Base-by-base conservation (phyloP, 1,284 basidiomycete species). In the Clitocybe nebularis region DNA sequence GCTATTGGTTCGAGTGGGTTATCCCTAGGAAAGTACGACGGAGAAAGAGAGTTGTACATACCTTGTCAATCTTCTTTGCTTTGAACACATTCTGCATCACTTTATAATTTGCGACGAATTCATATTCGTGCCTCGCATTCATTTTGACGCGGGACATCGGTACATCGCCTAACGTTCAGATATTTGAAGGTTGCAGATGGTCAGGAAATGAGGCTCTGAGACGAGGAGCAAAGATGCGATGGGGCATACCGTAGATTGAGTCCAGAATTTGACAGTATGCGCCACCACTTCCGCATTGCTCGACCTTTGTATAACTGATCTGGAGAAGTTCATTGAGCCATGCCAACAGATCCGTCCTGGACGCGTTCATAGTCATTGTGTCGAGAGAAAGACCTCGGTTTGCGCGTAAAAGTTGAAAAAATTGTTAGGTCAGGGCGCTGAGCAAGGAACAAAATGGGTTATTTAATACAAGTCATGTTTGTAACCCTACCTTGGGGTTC, bases 291-390 rank as follows among this genome's bases (percentile, higher is more conserved):
- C 94, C 94, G 61, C 91, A 96, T 67, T 98, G 93, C 65, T 95
- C 93, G 48, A 96, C 69, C 67, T 97, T 98, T 22, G 88, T 92
- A 68, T 96, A 93, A 67, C 87, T 89, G 62, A 92, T 69, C 57
- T 87, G 82, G 5, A 98, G 78, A 14, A 99, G 82, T 36, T 95
- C 90, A 67, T 98, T 98, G 59, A 97, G 71, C 96, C 96, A 99
- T 38, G 77, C 75, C 29, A 99, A 61, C 22, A 99, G 77, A 60
- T 99, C 96, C 36, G 89, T 88, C 60, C 95, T 75, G 48, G 87
- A 89, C 17, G 66, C 67, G 39, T 59, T 64, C 61, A 62, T 64
- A 19, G 47, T 61, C 32, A 36, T 41, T 33, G 3, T 28, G 50
- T 30, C 19, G 40, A 35, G 39, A 42, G 30, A 29, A 33, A 39